Evolutionary conservation across 305 asterid species (phyloP).

Genomic region (Fraxinus albicans): DNA sequence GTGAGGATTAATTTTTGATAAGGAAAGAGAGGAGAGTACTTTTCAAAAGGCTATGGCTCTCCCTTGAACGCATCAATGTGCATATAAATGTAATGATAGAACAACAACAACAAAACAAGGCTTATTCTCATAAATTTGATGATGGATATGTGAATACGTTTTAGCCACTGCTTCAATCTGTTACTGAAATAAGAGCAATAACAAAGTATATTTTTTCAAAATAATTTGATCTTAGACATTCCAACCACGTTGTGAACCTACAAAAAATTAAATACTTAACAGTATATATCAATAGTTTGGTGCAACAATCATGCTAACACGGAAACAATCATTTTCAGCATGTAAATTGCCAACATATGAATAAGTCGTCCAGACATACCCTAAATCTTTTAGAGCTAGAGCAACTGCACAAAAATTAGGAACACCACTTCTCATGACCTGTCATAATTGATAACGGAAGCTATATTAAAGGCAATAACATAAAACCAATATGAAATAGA

Average conservation of each 20-base stretch:
- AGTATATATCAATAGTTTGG: background rate
- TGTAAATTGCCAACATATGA: constrained; percentile 12
- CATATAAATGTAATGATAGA: background rate
- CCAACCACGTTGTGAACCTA: background rate
- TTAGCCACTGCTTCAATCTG: background rate
- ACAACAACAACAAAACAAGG: background rate
- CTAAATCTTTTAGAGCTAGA: constrained; percentile 68
- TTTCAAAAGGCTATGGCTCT: background rate
- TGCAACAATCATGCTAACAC: background rate
- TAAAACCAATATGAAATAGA: constrained; percentile 1
- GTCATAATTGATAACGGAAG: constrained; percentile 33
- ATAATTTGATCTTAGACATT: background rate
- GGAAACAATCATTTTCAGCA: background rate
- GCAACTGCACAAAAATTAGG: constrained; percentile 99
- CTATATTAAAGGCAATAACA: constrained; percentile 22
- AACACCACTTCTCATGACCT: constrained; percentile 76
- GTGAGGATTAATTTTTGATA: background rate
- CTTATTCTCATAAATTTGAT: constrained; percentile 1
- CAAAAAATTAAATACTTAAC: background rate
- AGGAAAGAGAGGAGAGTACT: background rate
- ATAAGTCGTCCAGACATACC: constrained; percentile 39
- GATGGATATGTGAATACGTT: background rate
- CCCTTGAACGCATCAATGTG: background rate
- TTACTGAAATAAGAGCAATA: background rate
- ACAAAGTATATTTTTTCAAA: background rate